A percentile compares a stretch with the other conserved stretches of the same genome.
These are phyloP conservation scores for Leonotis leonurus DNA, from an alignment of 257 asterid species.

Conservation along the genomic window DNA sequence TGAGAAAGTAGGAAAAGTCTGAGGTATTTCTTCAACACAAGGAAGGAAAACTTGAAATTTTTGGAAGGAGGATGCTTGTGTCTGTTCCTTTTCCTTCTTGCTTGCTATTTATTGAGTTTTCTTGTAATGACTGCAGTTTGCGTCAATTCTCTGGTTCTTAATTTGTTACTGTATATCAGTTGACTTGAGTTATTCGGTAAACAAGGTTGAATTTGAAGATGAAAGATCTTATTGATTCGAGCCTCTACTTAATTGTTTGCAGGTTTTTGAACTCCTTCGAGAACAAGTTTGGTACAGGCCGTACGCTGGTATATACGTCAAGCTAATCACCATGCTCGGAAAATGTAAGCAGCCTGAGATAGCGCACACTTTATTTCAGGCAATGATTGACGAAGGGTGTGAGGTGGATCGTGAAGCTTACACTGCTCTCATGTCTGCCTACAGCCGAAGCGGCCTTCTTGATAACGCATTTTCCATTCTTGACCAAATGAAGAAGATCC, in stretches of 20 bases:
- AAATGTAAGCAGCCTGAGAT: slow-evolving; percentile 98
- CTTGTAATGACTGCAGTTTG: neutral
- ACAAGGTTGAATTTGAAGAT: neutral
- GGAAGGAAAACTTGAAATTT: no score
- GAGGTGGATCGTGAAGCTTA: slow-evolving; percentile 63
- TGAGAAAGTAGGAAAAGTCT: no score
- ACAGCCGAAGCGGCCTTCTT: slow-evolving; percentile 70
- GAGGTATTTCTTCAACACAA: no score
- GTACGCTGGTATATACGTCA: slow-evolving; percentile 60
- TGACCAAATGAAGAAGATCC: slow-evolving; percentile 64
- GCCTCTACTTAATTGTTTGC: slow-evolving; percentile 8
- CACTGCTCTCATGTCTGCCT: slow-evolving; percentile 95
- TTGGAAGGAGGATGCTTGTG: no score
- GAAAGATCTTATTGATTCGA: neutral
- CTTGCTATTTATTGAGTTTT: neutral
- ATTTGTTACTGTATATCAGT: neutral
- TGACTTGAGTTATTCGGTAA: neutral
- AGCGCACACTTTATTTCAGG: slow-evolving; percentile 72
- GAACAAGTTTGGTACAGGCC: slow-evolving; percentile 98
- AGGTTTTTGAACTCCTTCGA: slow-evolving; percentile 87
- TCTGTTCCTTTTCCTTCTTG: neutral
- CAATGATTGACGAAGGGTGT: slow-evolving; percentile 88
- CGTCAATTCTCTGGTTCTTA: neutral
- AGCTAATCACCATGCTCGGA: slow-evolving; percentile 93
- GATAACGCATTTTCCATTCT: slow-evolving; percentile 67